These are phyloP conservation scores for Wallacemonas sp. DNA, from an alignment of 208 protist genomes.

Conservation along the genomic window DNA sequence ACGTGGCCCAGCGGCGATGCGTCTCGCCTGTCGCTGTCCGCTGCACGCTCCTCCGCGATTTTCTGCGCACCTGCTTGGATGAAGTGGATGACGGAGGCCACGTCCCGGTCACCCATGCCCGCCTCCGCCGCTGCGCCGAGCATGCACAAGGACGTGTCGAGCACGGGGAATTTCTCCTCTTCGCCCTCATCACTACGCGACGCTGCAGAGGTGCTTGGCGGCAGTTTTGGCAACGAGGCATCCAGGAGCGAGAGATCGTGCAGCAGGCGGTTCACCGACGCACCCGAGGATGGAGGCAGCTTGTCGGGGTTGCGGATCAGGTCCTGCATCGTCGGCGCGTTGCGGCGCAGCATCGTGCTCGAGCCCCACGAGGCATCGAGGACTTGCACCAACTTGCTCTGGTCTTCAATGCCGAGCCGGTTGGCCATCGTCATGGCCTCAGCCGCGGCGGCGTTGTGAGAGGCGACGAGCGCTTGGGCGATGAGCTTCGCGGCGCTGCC, in stretches of 20 bases:
- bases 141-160: constrained; percentile 74
- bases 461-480: constrained; percentile 74
- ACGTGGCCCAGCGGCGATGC: too few species aligned
- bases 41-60: constrained; percentile 32
- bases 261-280: constrained; percentile 61
- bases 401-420: constrained; percentile 72
- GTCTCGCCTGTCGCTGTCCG: neutral
- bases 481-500: constrained; percentile 81
- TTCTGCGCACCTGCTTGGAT: constrained; percentile 58
- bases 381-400: constrained; percentile 67
- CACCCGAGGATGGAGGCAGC: constrained; percentile 47
- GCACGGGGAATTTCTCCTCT: constrained; percentile 72
- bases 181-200: constrained; percentile 14
- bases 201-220: too few species aligned
- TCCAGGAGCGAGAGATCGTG: constrained; percentile 69
- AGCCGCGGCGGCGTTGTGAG: constrained; percentile 83
- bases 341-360: constrained; percentile 87
- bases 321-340: constrained; percentile 80
- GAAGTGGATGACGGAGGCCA: constrained; percentile 80
- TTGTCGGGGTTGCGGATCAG: constrained; percentile 77
- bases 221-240: constrained; percentile 39
- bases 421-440: constrained; percentile 86
- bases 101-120: constrained; percentile 73
- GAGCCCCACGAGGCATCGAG: constrained; percentile 81
- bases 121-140: constrained; percentile 62